Evolutionary conservation across 805 yeast genomes (phyloP), one percentile per base, ranked within the genome.

Genomic region (Sungouiella blattae): DNA sequence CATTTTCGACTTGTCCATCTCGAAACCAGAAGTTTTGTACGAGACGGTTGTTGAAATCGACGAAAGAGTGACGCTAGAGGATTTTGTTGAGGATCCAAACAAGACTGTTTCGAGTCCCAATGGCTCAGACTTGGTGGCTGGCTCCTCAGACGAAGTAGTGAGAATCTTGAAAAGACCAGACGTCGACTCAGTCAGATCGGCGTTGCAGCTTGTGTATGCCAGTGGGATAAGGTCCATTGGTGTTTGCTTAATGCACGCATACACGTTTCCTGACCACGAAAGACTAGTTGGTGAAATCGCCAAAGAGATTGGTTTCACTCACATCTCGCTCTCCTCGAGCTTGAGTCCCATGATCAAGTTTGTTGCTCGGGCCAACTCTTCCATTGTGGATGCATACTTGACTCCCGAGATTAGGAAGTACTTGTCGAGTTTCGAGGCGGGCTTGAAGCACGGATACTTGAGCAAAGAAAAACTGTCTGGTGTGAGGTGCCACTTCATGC

Each of bases 11-110:
- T 66, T 91, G 45, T 73, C 84, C 5, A 86, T 89, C 29, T 66
- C 71, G 33, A 85, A 81, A 50, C 80, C 88, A 9, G 80, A 73
- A 5, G 81, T 78, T 14, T 67, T 91, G 21, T 88, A 87, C 50
- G 80, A 81, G 33, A 57, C 71, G 2, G 96, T 91, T 1, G 70
- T 82, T 27, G 97, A 91, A 58, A 68, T 91, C 27, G 95, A 88
- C 52, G 98, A 91, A 60, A 71, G 98, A 44, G 89, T 91, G 17
- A 87, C 96, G 1, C 64, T 87, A 13, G 95, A 61, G 25, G 43
- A 39, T 26, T 47, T 33, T 26, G 43, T 41, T 5, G 50, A 47
- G 20, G 50, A 41, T 22, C 48, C 49, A 2, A 35, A 25, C 5
- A 18, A 33, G 6, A 22, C 14, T 11, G 25, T 40, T 14, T 28